Evolutionary conservation across 164 flowering plant genomes (phyloP).

Genomic region (Macadamia tetraphylla): DNA sequence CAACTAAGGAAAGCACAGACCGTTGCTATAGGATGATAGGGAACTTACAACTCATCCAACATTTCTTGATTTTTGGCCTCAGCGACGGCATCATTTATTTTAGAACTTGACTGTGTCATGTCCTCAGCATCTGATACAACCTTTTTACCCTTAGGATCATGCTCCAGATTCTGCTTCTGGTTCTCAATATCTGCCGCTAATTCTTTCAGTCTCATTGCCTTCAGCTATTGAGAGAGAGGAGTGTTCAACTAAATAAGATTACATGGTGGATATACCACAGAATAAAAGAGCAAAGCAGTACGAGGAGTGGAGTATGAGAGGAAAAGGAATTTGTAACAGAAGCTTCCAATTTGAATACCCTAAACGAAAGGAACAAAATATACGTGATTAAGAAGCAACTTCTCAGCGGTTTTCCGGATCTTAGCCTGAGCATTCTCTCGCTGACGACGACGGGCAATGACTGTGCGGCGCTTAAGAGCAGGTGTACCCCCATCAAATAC

Average conservation of each 20-base stretch:
- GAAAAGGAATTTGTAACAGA: too few relatives aligned
- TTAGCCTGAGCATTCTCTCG: constrained; percentile 92
- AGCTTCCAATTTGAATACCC: too few relatives aligned
- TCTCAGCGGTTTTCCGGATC: constrained; percentile 92
- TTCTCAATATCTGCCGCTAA: constrained; percentile 49
- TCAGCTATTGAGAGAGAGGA: constrained; percentile 37
- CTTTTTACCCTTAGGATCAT: constrained; percentile 52
- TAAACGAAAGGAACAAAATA: constrained; percentile 6
- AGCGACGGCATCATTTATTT: constrained; percentile 9
- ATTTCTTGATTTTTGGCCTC: constrained; percentile 39
- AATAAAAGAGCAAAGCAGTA: too few relatives aligned
- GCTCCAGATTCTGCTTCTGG: constrained; percentile 25
- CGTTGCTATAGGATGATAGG: neutral
- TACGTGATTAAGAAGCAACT: constrained; percentile 86
- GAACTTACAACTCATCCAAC: constrained; percentile 65
- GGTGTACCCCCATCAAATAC: constrained; percentile 97
- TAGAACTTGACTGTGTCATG: constrained; percentile 6
- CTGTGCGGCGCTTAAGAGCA: constrained; percentile 87
- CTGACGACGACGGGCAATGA: constrained; percentile 82
- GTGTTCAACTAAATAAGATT: too few relatives aligned
- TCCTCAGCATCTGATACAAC: constrained; percentile 20
- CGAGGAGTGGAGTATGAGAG: too few relatives aligned
- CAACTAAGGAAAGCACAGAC: neutral
- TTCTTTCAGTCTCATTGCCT: constrained; percentile 62
- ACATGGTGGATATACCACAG: too few relatives aligned